Percentiles rank a stretch among this genome's conserved stretches.
Evolutionary conservation across 2,329 filamentous ascomycete species (phyloP).

Genomic region (Fusarium bactridioides): DNA sequence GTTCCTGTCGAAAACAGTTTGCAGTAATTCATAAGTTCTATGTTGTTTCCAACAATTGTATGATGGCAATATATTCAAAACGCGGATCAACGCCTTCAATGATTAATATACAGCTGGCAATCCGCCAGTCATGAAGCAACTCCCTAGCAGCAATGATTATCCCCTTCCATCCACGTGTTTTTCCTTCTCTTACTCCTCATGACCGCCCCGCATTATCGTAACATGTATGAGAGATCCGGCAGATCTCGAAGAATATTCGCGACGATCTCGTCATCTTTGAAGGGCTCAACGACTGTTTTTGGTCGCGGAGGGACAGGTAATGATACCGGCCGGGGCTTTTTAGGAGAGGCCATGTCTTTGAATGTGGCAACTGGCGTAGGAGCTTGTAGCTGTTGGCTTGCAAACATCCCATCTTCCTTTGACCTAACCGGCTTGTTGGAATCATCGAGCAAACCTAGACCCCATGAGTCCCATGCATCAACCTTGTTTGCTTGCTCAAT

Average conservation of each 20-base stretch:
- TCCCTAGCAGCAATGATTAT: not conserved
- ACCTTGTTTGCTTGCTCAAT: conserved; percentile 14
- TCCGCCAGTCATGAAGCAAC: not conserved
- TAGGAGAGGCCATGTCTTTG: not conserved
- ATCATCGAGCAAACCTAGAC: conserved; percentile 22
- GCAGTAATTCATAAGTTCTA: not conserved
- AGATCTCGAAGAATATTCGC: conserved; percentile 48
- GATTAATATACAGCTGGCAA: conserved; percentile 21
- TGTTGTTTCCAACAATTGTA: conserved; percentile 1
- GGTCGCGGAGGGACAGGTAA: conserved; percentile 7
- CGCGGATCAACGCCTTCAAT: conserved; percentile 24
- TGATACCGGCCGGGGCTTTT: conserved; percentile 1
- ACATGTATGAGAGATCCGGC: conserved; percentile 57
- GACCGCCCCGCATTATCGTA: conserved; percentile 43
- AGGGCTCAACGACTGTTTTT: not conserved
- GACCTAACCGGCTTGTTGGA: conserved; percentile 9
- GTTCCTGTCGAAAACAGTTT: not conserved
- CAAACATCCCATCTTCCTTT: conserved; percentile 1
- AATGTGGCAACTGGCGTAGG: conserved; percentile 2
- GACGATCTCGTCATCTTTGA: conserved; percentile 46
- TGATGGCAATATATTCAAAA: conserved; percentile 8
- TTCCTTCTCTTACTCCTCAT: conserved; percentile 17
- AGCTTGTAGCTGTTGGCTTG: not conserved
- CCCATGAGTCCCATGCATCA: conserved; percentile 34
- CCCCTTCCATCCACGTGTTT: not conserved